Evolutionary conservation across 306 rosid species (phyloP), one percentile per base, ranked within the genome.

Genomic region (Fagus crenata): DNA sequence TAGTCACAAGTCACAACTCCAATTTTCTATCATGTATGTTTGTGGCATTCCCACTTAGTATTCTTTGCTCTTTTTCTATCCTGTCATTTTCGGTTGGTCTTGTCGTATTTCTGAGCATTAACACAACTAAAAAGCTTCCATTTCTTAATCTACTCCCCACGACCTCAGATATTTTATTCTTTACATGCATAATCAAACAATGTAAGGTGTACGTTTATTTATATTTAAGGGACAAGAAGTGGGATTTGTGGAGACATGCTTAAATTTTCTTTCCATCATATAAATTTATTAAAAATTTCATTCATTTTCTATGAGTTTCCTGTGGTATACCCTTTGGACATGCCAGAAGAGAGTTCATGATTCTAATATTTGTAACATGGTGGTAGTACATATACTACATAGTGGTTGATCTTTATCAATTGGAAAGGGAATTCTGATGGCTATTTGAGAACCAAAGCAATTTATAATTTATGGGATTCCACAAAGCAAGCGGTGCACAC

Each of bases 1-100:
- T 78, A 59, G 76, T 72, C 77, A 86, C 75, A 67, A 75, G 76
- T 72, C 77, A 86, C 75, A 67, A 75, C 78, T 78, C 61, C 37
- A 70, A 22, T 77, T 83, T 73, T 79, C 40, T 82, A 36, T 36
- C 78, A 55, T 82, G 67, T 85, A 55, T 82, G 67, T 85, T 73
- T 63, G 88, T 85, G 87, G 84, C 86, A 73, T 69, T 72, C 78
- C 95, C 91, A 87, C 89, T 85, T 76, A 18, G 49, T 51, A 7
- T 55, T 73, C 56, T 81, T 56, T 43, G 41, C 58, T 53, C 69
- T 67, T 86, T 85, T 78, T 74, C 40, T 82, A 85, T 81, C 65
- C 72, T 84, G 82, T 90, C 79, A 64, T 82, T 70, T 82, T 77
- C 77, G 76, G 85, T 81, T 80, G 84, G 83, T 72, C 69, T 87